phyloP scores from a whole-genome alignment of 352 stramenopile species.

The Pythium rhizo-oryzae region DNA sequence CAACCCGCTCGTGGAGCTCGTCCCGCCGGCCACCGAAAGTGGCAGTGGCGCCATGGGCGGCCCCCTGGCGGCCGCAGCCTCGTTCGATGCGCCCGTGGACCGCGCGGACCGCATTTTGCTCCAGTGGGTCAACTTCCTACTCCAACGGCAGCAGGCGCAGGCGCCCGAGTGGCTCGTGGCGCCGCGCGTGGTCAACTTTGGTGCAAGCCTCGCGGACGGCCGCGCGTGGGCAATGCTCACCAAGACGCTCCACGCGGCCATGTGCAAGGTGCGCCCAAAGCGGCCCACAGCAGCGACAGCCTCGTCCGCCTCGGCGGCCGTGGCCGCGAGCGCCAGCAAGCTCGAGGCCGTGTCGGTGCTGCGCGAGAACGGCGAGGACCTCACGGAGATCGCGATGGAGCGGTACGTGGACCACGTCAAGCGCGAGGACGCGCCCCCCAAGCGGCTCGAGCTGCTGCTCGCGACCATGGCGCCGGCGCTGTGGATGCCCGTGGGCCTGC shows the following conservation, averaged over 20 bases:
- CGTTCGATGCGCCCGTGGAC: constrained; percentile 57
- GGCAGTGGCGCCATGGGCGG: background rate
- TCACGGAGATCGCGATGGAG: constrained; percentile 78
- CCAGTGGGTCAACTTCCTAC: constrained; percentile 72
- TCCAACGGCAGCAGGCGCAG: constrained; percentile 37
- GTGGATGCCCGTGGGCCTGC: constrained; percentile 62
- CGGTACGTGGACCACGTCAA: constrained; percentile 71
- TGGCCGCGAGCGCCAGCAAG: constrained; percentile 22
- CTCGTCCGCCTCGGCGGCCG: background rate
- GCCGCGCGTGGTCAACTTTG: constrained; percentile 64
- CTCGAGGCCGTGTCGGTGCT: constrained; percentile 61
- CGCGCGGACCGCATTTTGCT: constrained; percentile 72
- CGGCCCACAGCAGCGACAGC: constrained; percentile 21
- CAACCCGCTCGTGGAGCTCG: constrained; percentile 50
- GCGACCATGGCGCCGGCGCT: constrained; percentile 69
- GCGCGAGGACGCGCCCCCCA: constrained; percentile 49
- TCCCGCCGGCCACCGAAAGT: background rate
- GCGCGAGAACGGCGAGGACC: constrained; percentile 78
- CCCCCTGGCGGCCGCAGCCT: constrained; percentile 25
- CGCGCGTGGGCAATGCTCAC: constrained; percentile 58
- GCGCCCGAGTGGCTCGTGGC: constrained; percentile 52
- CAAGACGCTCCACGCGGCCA: constrained; percentile 64
- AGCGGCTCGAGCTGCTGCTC: constrained; percentile 73
- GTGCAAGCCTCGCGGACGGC: constrained; percentile 66
- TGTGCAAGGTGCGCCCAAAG: constrained; percentile 53